Percentiles rank a stretch among this genome's conserved stretches.
Conservation (phyloP, 2,329 filamentous ascomycete species). For the Diplodia corticola region DNA sequence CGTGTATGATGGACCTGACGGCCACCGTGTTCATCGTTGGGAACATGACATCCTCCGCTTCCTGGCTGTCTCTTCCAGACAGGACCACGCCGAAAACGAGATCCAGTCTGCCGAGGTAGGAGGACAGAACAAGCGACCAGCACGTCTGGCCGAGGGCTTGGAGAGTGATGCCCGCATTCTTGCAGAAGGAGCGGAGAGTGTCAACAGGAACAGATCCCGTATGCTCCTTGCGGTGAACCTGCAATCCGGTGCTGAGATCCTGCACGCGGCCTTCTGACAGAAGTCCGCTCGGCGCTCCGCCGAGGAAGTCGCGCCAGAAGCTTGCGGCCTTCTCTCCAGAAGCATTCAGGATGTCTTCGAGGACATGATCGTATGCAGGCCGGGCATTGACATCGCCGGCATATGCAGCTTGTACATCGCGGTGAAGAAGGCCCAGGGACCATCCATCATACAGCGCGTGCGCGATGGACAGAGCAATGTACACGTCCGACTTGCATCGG, state of each 20-base stretch:
- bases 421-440: conserved; percentile 74
- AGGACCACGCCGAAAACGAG: conserved; percentile 80
- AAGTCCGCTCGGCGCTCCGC: conserved; percentile 41
- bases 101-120: conserved; percentile 65
- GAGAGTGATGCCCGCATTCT: conserved; percentile 64
- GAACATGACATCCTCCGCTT: conserved; percentile 69
- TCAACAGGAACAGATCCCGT: conserved; percentile 45
- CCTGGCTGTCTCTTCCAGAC: conserved; percentile 77
- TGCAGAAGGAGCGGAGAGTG: conserved; percentile 62
- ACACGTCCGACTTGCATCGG: conserved; percentile 36
- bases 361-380: conserved; percentile 53
- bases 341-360: conserved; percentile 56
- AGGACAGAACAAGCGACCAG: conserved; percentile 71
- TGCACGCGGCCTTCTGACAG: background rate
- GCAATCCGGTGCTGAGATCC: conserved; percentile 22
- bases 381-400: conserved; percentile 44
- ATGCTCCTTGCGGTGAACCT: conserved; percentile 48
- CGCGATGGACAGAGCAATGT: conserved; percentile 69
- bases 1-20: conserved; percentile 71
- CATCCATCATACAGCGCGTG: conserved; percentile 90
- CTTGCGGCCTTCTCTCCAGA: conserved; percentile 50
- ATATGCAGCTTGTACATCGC: conserved; percentile 69
- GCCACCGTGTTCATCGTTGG: conserved; percentile 91
- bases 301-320: conserved; percentile 74
- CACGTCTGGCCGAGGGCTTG: conserved; percentile 76